A percentile compares a stretch with the other conserved stretches of the same genome.
phyloP scores from a whole-genome alignment of 805 yeast genomes.

The Blastobotrys chiropterorum region DNA sequence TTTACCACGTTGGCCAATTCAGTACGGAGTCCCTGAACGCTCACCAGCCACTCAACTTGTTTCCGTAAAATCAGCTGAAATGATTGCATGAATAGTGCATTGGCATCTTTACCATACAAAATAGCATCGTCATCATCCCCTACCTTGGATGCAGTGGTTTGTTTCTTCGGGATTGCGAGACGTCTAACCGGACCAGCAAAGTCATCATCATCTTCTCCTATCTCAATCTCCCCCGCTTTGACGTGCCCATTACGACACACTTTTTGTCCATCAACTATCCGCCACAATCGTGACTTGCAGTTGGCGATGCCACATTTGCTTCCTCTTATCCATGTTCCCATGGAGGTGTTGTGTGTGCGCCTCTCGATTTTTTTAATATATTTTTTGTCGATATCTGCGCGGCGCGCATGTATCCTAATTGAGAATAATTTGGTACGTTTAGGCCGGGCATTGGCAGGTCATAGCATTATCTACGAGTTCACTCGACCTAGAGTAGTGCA shows the following conservation, averaged over 20 bases:
- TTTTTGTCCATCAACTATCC: slow-evolving; percentile 64
- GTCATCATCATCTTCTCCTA: slow-evolving; percentile 77
- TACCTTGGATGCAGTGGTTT: slow-evolving; percentile 11
- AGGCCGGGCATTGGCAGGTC: too few relatives aligned
- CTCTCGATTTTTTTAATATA: neutral
- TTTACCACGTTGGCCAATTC: slow-evolving; percentile 19
- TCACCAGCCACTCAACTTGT: slow-evolving; percentile 41
- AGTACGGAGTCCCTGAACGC: slow-evolving; percentile 23
- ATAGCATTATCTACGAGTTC: too few relatives aligned
- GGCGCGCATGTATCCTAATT: neutral
- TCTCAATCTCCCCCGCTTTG: slow-evolving; percentile 68
- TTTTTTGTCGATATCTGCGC: neutral
- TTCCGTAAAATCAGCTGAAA: slow-evolving; percentile 46
- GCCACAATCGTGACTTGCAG: slow-evolving; percentile 75
- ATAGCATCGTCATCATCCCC: slow-evolving; percentile 17
- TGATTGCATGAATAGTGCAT: slow-evolving; percentile 38
- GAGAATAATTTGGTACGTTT: neutral
- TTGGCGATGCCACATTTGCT: slow-evolving; percentile 85
- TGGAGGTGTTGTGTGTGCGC: neutral
- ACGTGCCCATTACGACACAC: slow-evolving; percentile 92
- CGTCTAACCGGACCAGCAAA: slow-evolving; percentile 31
- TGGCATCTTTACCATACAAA: slow-evolving; percentile 46
- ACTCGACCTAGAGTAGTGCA: too few relatives aligned
- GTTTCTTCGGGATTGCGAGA: slow-evolving; percentile 6
- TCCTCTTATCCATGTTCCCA: slow-evolving; percentile 53